Evolutionary conservation across 1,139 yeast genomes (phyloP).

Genomic region (Taphrina pruni): DNA sequence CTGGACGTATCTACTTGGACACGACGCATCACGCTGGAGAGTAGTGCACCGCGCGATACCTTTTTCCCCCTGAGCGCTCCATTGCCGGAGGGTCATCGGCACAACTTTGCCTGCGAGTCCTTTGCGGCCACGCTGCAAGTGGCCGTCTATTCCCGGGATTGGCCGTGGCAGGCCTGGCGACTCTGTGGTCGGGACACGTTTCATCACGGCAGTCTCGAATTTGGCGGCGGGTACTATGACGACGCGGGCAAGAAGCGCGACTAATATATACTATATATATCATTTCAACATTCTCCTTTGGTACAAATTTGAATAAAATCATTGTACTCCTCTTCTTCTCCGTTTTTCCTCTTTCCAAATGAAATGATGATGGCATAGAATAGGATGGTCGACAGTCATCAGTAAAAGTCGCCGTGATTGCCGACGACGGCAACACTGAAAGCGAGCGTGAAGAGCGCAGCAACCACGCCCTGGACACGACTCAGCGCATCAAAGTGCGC

Average conservation of each 20-base stretch:
- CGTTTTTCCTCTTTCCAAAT: neutral
- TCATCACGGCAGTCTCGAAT: slow-evolving; percentile 30
- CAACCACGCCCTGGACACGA: slow-evolving; percentile 6
- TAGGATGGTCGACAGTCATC: neutral
- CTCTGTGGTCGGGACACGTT: slow-evolving; percentile 6
- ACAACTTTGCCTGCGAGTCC: slow-evolving; percentile 25
- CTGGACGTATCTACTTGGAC: slow-evolving; percentile 17
- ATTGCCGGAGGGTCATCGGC: slow-evolving; percentile 35
- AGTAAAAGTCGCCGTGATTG: slow-evolving; percentile 30
- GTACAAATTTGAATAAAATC: too few species aligned
- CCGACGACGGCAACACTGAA: slow-evolving; percentile 32
- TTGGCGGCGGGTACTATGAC: slow-evolving; percentile 33
- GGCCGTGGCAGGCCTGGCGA: slow-evolving; percentile 37
- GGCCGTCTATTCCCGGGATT: slow-evolving; percentile 17
- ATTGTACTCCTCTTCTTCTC: neutral
- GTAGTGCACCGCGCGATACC: slow-evolving; percentile 19
- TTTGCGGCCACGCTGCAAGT: slow-evolving; percentile 32
- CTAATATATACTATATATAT: neutral
- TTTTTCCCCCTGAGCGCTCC: slow-evolving; percentile 32
- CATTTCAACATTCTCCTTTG: neutral
- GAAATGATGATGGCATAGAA: neutral
- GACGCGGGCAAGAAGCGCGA: slow-evolving; percentile 23
- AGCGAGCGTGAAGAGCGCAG: slow-evolving; percentile 5
- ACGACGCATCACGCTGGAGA: slow-evolving; percentile 10
- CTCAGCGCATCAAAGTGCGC: slow-evolving; percentile 6